These are phyloP conservation scores for Marasmius oreades DNA, from an alignment of 1,284 basidiomycete genomes.

Conservation along the genomic window DNA sequence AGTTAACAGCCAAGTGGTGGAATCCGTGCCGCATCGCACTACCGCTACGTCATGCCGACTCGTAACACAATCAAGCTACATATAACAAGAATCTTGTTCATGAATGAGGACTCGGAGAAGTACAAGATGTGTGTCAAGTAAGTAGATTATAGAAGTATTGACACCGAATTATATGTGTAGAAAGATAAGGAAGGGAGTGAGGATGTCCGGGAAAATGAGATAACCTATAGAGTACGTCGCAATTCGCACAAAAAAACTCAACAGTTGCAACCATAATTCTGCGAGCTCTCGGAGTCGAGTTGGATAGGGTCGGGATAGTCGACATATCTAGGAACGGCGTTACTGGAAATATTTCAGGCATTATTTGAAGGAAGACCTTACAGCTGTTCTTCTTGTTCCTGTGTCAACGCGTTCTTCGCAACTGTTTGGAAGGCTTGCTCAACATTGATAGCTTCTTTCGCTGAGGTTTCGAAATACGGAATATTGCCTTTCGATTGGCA, in stretches of 20 bases:
- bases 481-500: conserved; percentile 99
- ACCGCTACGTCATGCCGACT: not conserved
- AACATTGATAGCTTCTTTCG: conserved; percentile 99
- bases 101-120: not conserved
- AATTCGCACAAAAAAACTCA: conserved; percentile 31
- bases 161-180: conserved; percentile 10
- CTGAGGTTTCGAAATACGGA: conserved; percentile 99
- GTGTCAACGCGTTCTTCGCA: conserved; percentile 96
- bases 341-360: conserved; percentile 17
- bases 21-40: not conserved
- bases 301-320: conserved; percentile 99
- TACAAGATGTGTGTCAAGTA: conserved; percentile 5
- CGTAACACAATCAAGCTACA: not conserved
- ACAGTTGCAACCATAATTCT: conserved; percentile 93
- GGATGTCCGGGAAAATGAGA: conserved; percentile 9
- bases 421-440: conserved; percentile 99
- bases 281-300: conserved; percentile 90
- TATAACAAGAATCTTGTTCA: not conserved
- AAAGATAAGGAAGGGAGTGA: conserved; percentile 8
- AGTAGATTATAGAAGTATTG: conserved; percentile 18
- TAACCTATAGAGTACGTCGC: not conserved
- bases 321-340: conserved; percentile 66
- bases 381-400: conserved; percentile 96
- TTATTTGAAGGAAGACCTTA: conserved; percentile 40
- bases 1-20: not conserved